Evolutionary conservation across 2,329 filamentous ascomycete species (phyloP).

Genomic region (Stachybotrys chlorohalonatus): DNA sequence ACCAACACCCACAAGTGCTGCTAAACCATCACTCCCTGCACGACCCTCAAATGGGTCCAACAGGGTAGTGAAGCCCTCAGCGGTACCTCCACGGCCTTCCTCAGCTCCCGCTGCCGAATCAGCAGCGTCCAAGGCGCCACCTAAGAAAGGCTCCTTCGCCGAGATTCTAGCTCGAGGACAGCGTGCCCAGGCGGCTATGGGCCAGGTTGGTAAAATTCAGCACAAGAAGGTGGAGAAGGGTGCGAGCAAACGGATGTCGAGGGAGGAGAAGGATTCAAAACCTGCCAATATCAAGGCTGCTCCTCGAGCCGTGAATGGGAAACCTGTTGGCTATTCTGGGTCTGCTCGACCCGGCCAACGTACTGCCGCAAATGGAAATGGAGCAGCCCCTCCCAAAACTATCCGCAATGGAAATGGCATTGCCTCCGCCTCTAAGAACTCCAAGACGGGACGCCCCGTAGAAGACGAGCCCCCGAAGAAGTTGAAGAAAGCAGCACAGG

Average conservation of each 20-base stretch:
- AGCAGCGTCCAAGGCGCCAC: slow-evolving; percentile 33
- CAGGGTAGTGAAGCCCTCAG: slow-evolving; percentile 11
- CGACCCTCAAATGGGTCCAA: slow-evolving; percentile 10
- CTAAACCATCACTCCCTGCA: not conserved
- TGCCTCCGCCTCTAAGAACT: slow-evolving; percentile 7
- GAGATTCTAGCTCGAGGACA: slow-evolving; percentile 67
- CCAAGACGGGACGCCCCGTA: slow-evolving; percentile 11
- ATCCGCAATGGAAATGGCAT: slow-evolving; percentile 10
- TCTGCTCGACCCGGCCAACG: slow-evolving; percentile 19
- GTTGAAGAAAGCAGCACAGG: slow-evolving; percentile 49
- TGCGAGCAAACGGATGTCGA: slow-evolving; percentile 40
- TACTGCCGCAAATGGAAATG: slow-evolving; percentile 13
- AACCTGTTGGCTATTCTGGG: slow-evolving; percentile 19
- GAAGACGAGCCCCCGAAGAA: slow-evolving; percentile 40
- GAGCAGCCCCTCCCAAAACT: slow-evolving; percentile 8
- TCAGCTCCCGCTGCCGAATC: slow-evolving; percentile 23
- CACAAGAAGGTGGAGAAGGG: slow-evolving; percentile 63
- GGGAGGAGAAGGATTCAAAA: slow-evolving; percentile 13
- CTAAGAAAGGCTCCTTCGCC: slow-evolving; percentile 65
- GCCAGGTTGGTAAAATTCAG: slow-evolving; percentile 61
- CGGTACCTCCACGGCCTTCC: not conserved
- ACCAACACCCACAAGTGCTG: slow-evolving; percentile 2
- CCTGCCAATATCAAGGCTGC: slow-evolving; percentile 2
- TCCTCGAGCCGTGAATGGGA: slow-evolving; percentile 1
- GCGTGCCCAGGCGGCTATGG: slow-evolving; percentile 51